Percentiles rank a stretch among this genome's conserved stretches.
Conservation (phyloP, 805 yeast genomes). For the Candida pseudofarinosa region DNA sequence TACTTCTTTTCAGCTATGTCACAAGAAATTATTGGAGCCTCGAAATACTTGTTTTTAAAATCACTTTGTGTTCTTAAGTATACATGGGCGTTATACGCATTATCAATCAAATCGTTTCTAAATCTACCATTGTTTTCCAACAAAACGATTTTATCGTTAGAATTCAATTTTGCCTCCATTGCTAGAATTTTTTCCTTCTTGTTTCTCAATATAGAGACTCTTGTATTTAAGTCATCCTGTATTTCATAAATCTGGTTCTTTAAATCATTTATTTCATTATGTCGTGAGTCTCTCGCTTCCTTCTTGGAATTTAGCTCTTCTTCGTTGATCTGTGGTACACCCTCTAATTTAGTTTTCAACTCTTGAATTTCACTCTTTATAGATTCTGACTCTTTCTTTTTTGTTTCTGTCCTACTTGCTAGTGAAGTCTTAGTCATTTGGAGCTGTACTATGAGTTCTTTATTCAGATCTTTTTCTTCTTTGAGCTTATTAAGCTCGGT, state of each 20-base stretch:
- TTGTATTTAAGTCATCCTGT: conserved; percentile 13
- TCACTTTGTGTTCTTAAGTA: conserved; percentile 37
- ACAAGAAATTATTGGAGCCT: conserved; percentile 72
- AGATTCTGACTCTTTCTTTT: conserved; percentile 3
- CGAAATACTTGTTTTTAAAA: conserved; percentile 47
- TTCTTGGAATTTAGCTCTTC: conserved; percentile 19
- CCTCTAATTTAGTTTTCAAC: conserved; percentile 15
- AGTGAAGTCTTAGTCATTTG: conserved; percentile 1
- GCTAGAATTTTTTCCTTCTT: conserved; percentile 10
- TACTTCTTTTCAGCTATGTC: conserved; percentile 45
- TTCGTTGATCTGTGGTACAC: conserved; percentile 27
- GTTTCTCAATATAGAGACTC: conserved; percentile 10
- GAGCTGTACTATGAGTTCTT: conserved; percentile 3
- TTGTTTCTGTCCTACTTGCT: neutral
- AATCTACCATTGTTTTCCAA: conserved; percentile 32
- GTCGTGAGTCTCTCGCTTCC: conserved; percentile 17
- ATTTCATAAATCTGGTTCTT: conserved; percentile 19
- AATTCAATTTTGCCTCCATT: conserved; percentile 21
- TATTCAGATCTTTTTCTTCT: conserved; percentile 10
- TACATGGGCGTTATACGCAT: conserved; percentile 36
- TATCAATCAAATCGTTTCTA: conserved; percentile 31
- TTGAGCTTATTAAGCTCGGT: conserved; percentile 5
- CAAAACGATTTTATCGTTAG: conserved; percentile 50
- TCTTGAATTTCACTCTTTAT: conserved; percentile 10
- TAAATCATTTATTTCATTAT: conserved; percentile 12